Conservation (phyloP, 169 alveolate genomes). For the Cryptosporidium baileyi region DNA sequence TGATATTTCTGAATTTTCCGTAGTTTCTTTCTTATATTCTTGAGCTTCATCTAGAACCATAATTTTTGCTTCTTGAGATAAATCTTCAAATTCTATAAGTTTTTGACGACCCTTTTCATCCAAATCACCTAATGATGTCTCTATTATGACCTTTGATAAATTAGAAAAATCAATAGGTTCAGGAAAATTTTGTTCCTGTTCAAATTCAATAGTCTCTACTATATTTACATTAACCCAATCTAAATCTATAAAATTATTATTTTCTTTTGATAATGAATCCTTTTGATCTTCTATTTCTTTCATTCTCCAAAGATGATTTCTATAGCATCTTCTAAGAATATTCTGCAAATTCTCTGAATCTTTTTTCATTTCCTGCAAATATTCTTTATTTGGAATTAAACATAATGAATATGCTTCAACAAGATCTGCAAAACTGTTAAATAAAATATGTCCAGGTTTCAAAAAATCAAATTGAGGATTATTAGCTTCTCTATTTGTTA, state of each 20-base stretch:
- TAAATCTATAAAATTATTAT: constrained; percentile 71
- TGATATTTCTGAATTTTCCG: not conserved
- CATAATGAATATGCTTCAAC: constrained; percentile 93
- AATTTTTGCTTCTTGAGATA: constrained; percentile 62
- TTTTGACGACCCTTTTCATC: constrained; percentile 65
- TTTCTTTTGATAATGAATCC: constrained; percentile 73
- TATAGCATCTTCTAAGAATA: constrained; percentile 30
- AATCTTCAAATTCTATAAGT: constrained; percentile 52
- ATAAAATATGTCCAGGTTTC: constrained; percentile 93
- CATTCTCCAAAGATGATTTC: constrained; percentile 76
- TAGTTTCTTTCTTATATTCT: constrained; percentile 45
- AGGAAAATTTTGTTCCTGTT: constrained; percentile 42
- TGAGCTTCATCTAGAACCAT: constrained; percentile 47
- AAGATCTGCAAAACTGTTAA: constrained; percentile 90
- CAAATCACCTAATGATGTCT: constrained; percentile 36
- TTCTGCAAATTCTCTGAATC: constrained; percentile 77
- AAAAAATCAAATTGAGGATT: constrained; percentile 93
- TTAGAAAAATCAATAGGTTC: constrained; percentile 57
- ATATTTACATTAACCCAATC: constrained; percentile 73
- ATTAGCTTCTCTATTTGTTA: constrained; percentile 84
- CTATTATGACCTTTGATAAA: constrained; percentile 32
- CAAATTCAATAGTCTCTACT: constrained; percentile 72
- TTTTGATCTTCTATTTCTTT: constrained; percentile 80
- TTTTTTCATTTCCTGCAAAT: constrained; percentile 82
- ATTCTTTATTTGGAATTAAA: constrained; percentile 88